These are phyloP conservation scores for Yamadazyma diddensiae DNA, from an alignment of 1,139 yeast genomes.

Conservation along the genomic window DNA sequence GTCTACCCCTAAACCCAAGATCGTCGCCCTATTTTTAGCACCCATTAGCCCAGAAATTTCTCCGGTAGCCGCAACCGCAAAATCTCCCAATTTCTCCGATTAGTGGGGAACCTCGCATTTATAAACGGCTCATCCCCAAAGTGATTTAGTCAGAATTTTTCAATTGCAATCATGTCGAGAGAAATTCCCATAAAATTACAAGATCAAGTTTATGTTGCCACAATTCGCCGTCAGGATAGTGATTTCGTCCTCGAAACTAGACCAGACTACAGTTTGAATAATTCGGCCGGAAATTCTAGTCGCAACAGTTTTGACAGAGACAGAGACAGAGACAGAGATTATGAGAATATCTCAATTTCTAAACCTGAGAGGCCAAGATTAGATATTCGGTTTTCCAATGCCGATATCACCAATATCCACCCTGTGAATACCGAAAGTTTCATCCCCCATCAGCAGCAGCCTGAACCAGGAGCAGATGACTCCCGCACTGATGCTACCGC, in stretches of 20 bases:
- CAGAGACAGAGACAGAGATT: neutral
- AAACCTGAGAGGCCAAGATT: slow-evolving; percentile 14
- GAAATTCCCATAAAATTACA: slow-evolving; percentile 3
- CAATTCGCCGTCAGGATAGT: slow-evolving; percentile 11
- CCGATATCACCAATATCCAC: slow-evolving; percentile 11
- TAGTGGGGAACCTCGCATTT: neutral
- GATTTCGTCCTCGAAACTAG: neutral
- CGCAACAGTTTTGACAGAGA: slow-evolving; percentile 1
- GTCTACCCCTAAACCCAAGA: no score
- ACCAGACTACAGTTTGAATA: neutral
- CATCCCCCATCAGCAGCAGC: slow-evolving; percentile 5
- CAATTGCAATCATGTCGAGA: no score
- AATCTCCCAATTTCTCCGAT: no score
- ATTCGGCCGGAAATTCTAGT: neutral
- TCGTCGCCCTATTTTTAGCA: no score
- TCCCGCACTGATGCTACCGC: neutral
- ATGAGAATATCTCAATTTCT: slow-evolving; percentile 4
- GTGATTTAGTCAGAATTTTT: no score
- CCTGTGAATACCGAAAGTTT: slow-evolving; percentile 1
- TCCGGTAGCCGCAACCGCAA: no score
- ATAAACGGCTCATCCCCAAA: no score
- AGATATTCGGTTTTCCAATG: slow-evolving; percentile 12
- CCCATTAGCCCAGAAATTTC: no score
- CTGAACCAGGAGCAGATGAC: neutral
- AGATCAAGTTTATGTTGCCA: slow-evolving; percentile 11